Conservation (phyloP, 2,329 filamentous ascomycete genomes). For the Clarireedia monteithiana region DNA sequence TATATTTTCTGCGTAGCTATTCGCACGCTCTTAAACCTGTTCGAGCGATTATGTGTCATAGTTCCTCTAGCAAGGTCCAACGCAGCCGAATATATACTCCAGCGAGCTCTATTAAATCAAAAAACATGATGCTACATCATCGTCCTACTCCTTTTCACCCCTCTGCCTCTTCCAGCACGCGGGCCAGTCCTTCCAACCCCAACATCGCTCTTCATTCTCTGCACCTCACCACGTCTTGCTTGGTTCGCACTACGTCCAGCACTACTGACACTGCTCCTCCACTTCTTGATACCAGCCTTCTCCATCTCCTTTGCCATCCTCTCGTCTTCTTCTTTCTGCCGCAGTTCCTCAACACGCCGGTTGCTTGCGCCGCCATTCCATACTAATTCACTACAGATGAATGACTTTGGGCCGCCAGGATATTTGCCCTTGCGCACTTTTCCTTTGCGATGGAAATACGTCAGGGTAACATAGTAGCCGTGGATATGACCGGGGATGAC, state of each 20-base stretch:
- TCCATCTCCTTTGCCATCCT: neutral
- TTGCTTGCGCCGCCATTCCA: conserved; percentile 49
- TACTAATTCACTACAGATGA: conserved; percentile 64
- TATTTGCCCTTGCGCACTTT: conserved; percentile 46
- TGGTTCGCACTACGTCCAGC: neutral
- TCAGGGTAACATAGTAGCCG: conserved; percentile 47
- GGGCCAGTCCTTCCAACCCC: neutral
- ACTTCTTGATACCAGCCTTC: neutral
- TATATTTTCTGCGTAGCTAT: too few species aligned
- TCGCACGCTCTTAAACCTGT: too few species aligned
- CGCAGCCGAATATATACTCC: neutral
- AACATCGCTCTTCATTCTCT: neutral
- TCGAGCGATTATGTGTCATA: too few species aligned
- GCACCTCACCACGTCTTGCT: neutral
- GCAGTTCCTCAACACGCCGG: conserved; percentile 15
- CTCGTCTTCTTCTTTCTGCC: conserved; percentile 10
- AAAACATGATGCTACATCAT: neutral
- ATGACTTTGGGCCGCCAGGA: conserved; percentile 48
- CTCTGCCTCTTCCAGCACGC: neutral
- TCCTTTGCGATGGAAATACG: conserved; percentile 68
- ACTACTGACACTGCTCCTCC: neutral
- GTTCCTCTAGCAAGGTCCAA: conserved; percentile 14
- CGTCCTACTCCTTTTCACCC: neutral
- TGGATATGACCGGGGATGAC: conserved; percentile 26
- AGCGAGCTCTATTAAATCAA: neutral